These are phyloP conservation scores for Phytopythium montanum DNA, from an alignment of 352 stramenopile genomes.

Conservation along the genomic window DNA sequence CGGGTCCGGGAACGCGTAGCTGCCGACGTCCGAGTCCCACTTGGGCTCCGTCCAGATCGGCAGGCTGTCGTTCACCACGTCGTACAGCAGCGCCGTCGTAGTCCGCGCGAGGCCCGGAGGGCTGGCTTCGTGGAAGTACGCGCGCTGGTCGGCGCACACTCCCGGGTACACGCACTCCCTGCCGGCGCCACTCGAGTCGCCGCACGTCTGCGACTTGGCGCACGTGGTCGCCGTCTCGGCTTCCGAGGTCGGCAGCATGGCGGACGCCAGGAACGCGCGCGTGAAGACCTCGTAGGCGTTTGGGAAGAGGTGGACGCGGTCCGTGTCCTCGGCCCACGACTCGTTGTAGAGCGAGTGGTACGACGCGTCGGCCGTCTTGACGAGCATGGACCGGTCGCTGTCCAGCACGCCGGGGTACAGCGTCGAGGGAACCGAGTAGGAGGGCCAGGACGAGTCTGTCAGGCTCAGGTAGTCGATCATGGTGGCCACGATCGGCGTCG, in stretches of 20 bases:
- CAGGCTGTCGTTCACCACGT: slow-evolving; percentile 58
- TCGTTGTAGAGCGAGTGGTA: slow-evolving; percentile 48
- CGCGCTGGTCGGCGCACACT: slow-evolving; percentile 46
- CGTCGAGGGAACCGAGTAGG: slow-evolving; percentile 43
- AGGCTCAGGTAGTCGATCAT: slow-evolving; percentile 68
- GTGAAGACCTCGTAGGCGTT: slow-evolving; percentile 84
- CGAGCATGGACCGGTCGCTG: slow-evolving; percentile 43
- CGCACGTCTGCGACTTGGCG: slow-evolving; percentile 51
- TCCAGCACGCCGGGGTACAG: slow-evolving; percentile 57
- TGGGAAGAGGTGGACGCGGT: slow-evolving; percentile 63
- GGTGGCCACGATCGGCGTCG: slow-evolving; percentile 49
- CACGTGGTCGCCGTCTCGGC: slow-evolving; percentile 33
- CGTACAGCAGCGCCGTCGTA: slow-evolving; percentile 37
- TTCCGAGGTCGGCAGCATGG: slow-evolving; percentile 41
- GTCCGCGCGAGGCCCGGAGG: slow-evolving; percentile 65
- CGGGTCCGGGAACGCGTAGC: slow-evolving; percentile 80
- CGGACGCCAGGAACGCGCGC: slow-evolving; percentile 59
- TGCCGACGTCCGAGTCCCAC: slow-evolving; percentile 63
- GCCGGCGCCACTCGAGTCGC: slow-evolving; percentile 33
- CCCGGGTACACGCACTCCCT: slow-evolving; percentile 81
- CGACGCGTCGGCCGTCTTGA: slow-evolving; percentile 33
- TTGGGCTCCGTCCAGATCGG: slow-evolving; percentile 77
- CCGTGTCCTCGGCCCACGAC: slow-evolving; percentile 48
- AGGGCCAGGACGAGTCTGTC: slow-evolving; percentile 35
- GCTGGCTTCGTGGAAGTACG: slow-evolving; percentile 79